Evolutionary conservation across 1,284 basidiomycete species (phyloP), one percentile per base, ranked within the genome.

Genomic region (Vanrija sp.): DNA sequence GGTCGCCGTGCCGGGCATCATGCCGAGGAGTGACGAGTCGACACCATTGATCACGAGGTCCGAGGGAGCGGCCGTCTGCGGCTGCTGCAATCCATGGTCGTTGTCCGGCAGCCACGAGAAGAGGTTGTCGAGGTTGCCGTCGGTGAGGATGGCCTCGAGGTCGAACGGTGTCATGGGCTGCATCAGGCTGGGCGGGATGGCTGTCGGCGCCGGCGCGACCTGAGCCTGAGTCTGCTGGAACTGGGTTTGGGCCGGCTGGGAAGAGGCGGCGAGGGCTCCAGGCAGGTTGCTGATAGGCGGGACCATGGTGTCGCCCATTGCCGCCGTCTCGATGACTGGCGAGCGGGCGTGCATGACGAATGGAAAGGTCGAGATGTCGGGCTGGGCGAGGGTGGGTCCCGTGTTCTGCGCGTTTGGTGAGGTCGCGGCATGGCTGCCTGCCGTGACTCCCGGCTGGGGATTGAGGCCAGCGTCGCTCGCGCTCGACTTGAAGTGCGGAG

Each of bases 81-180:
- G 53, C 27, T 31, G 31, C 15, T 31, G 31, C 19, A 45, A 6
- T 27, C 14, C 24, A 4, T 12, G 25, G 42, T 49, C 61, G 14
- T 62, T 54, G 46, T 71, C 68, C 3, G 71, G 69, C n/a, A 74
- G 49, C 70, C 70, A 74, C 1, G 68, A 66, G 42, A 74, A 67
- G 38, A 64, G 50, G 45, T 62, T 54, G 43, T 67, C 64, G 27
- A 69, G 64, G 36, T 63, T 58, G 35, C 60, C 47, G 35, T 53
- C 57, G 47, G 66, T 63, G 35, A 71, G 55, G 59, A 73, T 67
- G 9, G 69, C 67, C 53, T 73, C 69, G 23, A 73, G 64, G 48
- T 73, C 72, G 51, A 72, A 71, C 3, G 66, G 63, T 6, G 66
- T 68, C 57, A 71, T 62, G 15, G 63, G 31, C 31, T 31, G 31